Evolutionary conservation across 2,329 filamentous ascomycete genomes (phyloP), one percentile per base, ranked within the genome.

Genomic region (Sporothrix brasiliensis): DNA sequence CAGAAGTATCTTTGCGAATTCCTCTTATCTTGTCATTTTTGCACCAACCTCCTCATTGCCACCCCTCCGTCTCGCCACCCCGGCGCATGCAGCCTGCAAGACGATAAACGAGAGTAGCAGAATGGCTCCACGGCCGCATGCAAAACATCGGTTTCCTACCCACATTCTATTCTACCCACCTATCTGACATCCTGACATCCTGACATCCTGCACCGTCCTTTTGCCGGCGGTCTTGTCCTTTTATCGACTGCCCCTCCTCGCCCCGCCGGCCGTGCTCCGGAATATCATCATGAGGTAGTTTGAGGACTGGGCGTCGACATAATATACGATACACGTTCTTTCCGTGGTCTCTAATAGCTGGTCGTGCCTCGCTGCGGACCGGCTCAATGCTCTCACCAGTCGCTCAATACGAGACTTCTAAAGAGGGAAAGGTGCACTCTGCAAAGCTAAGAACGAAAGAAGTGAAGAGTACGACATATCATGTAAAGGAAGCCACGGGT

Each of bases 31-130:
- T 63, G 58, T 16, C 58, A 27, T 34, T 24, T 21, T 47, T 63
- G 2, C 19, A 7, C 56, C 34, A 44, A 11, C 56, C 56, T 61
- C 56, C 56, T 61, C 56, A 44, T 24, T 39, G 4, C 56, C 56
- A 34, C 34, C 56, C 39, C n/a, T n/a, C 14, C 9, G 13, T 30
- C 24, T 47, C 39, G n/a, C 30, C 34, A 11, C 39, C 39, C 39
- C n/a, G 58, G 39, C 58, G 41, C 39, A 63, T 63, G 58, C 58
- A 63, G 21, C 39, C n/a, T 63, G 58, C 58, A 63, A 27, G 58
- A 63, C 58, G 58, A 63, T 63, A 27, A 27, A 44, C 30, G 56
- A 30, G 41, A 14, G 30, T 47, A 13, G 14, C 21, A n/a, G 21
- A 14, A 47, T 47, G 39, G n/a, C 39, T 16, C 58, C 58, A 63